Conservation (phyloP, 2,329 filamentous ascomycete genomes). For the Venturia oleaginea region DNA sequence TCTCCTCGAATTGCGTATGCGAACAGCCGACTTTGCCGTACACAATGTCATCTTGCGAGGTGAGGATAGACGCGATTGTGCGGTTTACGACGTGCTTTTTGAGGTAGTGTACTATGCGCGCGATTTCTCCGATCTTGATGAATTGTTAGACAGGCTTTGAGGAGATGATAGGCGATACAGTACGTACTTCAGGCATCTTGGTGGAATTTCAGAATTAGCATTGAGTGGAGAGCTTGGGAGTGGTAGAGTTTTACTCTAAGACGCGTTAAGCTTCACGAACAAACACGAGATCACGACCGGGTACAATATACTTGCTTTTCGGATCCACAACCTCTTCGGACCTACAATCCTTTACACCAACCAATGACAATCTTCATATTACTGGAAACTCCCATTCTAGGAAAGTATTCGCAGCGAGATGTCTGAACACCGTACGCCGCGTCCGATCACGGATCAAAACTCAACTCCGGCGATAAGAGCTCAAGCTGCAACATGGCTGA, state of each 20-base stretch:
- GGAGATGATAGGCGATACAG: background rate
- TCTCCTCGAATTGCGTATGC: constrained; percentile 62
- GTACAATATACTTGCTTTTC: background rate
- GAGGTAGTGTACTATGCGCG: constrained; percentile 78
- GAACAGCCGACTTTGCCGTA: constrained; percentile 87
- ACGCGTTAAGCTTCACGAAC: background rate
- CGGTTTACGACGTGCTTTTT: constrained; percentile 77
- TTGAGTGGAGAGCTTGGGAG: background rate
- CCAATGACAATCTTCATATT: background rate
- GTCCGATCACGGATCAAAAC: background rate
- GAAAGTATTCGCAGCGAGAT: background rate
- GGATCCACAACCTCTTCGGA: background rate
- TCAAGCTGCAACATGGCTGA: constrained; percentile 16
- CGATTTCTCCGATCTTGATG: constrained; percentile 49
- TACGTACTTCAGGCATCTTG: background rate
- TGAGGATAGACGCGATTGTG: constrained; percentile 59
- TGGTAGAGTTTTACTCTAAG: background rate
- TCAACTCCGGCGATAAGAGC: background rate
- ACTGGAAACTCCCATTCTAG: background rate
- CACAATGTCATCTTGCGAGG: constrained; percentile 71
- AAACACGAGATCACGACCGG: background rate
- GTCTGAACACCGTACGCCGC: background rate
- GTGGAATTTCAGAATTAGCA: too few relatives aligned
- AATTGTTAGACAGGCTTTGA: constrained; percentile 3
- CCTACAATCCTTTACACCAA: background rate